Evolutionary conservation across 768 basidiomycete genomes (phyloP), one percentile per base, ranked within the genome.

Genomic region (Artomyces pyxidatus): DNA sequence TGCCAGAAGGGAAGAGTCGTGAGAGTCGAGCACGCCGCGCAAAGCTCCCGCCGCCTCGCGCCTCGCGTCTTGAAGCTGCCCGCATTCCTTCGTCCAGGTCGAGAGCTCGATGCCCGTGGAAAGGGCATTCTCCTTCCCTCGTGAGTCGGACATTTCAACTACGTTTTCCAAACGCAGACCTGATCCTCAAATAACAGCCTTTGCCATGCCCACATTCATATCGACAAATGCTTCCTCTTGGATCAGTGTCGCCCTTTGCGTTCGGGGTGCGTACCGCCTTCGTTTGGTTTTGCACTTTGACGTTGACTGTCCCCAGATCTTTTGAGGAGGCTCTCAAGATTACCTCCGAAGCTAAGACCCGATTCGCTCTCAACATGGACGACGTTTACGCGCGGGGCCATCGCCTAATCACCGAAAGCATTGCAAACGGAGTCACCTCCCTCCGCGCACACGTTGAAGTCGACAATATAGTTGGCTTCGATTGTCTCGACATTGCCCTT

Each of bases 391-490:
- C 54, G 47, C 73, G 82, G 35, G 80, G 81, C 3, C 68, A 67
- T 23, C 71, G 71, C 44, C 65, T 84, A 17, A 74, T 84, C 52
- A 61, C 69, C 32, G 74, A 80, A 58, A 81, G 79, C 56, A 66
- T 83, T 42, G 71, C 76, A 56, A 70, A 71, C 46, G 80, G 81
- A n/a, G 80, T 81, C 37, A 83, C 81, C 25, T 66, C 70, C 12
- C 82, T 81, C 73, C 75, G 79, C 16, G 80, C 81, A n/a, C 81
- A 79, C 59, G 78, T 84, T 42, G 81, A 84, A 63, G 73, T 81
- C 10, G 83, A 83, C 58, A 64, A 61, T 2, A 67, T 70, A 14
- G 77, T 81, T n/a, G 65, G 69, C 19, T 71, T 74, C 55, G 58
- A 62, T n/a, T 83, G 81, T 56, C 64, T 84, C 21, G 71, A 79